Base-by-base conservation (phyloP, 306 rosid genomes). In the Prunus fruticosa region DNA sequence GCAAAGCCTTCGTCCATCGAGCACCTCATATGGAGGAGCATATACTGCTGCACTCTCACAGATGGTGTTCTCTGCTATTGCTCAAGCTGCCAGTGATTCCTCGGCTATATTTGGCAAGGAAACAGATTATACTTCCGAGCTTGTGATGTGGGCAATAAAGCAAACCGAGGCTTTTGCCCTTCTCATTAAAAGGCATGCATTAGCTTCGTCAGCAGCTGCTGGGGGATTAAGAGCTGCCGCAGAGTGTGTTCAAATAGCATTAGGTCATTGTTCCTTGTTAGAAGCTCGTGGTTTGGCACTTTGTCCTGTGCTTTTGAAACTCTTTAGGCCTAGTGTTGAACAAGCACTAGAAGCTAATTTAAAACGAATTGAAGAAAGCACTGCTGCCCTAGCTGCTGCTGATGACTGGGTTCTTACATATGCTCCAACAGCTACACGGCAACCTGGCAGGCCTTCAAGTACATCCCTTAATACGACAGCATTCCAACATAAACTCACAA, bases 201-300 rank as follows among this genome's bases (percentile, higher is more conserved):
- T 96, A 75, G 98, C 97, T 82, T 96, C 99, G 30, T 92, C 99
- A 63, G 98, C 99, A 46, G 99, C 99, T 54, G 99, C 99, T 67
- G 99, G 99, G 70, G 99, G 99, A 23, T 85, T 96, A 74, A 87
- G 99, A 88, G 99, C 99, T 84, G 98, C 99, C 20, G 99, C 98
- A 4, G 99, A 96, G 87, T 96, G 99, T 86, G 99, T 96, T 82
- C 99, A 96, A 86, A 96, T 96, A 86, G 99, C 99, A 72, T 80
- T 96, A 81, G 98, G 99, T 80, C 99, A 96, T 84, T 96, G 99
- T 84, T 91, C 89, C 64, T 86, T 96, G 85, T 78, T 96, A 87
- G 99, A 96, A 86, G 92, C 86, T 81, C 97, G 96, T 84, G 99
- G 99, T 75, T 88, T 96, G 80, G 91, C 99, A 50, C 96, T 96